Evolutionary conservation across 129 eudicot species (phyloP).

Genomic region (Solidago caesia): DNA sequence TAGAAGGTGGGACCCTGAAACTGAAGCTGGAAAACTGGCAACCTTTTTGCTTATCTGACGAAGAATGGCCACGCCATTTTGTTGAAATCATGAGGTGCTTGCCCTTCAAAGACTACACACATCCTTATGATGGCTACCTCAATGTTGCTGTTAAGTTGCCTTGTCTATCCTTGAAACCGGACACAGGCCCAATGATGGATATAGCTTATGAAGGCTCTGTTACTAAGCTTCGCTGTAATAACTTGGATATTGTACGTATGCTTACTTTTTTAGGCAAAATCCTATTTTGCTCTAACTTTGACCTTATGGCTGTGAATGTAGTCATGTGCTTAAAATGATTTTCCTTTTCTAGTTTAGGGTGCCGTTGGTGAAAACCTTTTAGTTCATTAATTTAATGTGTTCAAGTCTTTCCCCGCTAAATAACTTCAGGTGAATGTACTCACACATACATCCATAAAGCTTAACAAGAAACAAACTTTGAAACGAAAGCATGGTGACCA

Average conservation of each 20-base stretch:
- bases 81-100: slow-evolving; percentile 8
- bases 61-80: slow-evolving; percentile 17
- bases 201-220: slow-evolving; percentile 2
- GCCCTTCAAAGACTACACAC: slow-evolving; percentile 10
- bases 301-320: background rate
- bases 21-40: slow-evolving; percentile 12
- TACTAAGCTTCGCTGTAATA: slow-evolving; percentile 14
- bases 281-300: background rate
- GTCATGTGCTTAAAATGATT: no score
- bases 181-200: slow-evolving; percentile 15
- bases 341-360: no score
- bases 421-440: slow-evolving; percentile 15
- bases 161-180: background rate
- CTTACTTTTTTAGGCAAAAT: background rate
- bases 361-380: no score
- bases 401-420: background rate
- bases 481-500: slow-evolving; percentile 17
- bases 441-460: slow-evolving; percentile 16
- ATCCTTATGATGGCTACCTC: slow-evolving; percentile 14
- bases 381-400: background rate
- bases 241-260: slow-evolving; percentile 1
- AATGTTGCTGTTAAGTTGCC: slow-evolving; percentile 12
- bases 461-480: slow-evolving; percentile 13
- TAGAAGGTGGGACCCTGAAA: background rate
- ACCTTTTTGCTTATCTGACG: slow-evolving; percentile 4